These are phyloP conservation scores for Neofusicoccum ribis DNA, from an alignment of 2,329 filamentous ascomycete genomes.

Conservation along the genomic window DNA sequence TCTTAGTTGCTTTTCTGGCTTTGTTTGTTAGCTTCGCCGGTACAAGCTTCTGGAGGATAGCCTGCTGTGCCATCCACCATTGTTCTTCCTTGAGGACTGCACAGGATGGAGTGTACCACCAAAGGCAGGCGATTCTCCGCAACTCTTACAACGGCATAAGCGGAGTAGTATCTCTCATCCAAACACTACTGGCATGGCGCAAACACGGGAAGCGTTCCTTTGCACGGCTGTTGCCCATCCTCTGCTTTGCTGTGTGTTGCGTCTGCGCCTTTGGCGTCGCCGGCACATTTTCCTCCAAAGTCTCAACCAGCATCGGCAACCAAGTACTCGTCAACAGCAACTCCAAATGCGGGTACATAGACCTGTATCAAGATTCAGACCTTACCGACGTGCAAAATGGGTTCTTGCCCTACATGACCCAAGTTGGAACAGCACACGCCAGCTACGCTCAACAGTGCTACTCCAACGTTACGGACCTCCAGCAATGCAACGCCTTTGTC, in stretches of 20 bases:
- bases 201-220: neutral
- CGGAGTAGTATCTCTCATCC: constrained; percentile 12
- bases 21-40: constrained; percentile 25
- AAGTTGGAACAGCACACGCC: neutral
- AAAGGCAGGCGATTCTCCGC: constrained; percentile 35
- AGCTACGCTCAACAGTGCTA: constrained; percentile 14
- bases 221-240: constrained; percentile 25
- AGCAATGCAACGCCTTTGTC: constrained; percentile 17
- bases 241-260: constrained; percentile 26
- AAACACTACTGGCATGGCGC: constrained; percentile 20
- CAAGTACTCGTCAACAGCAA: constrained; percentile 32
- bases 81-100: constrained; percentile 20
- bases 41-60: constrained; percentile 32
- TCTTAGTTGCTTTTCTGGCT: constrained; percentile 29
- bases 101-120: constrained; percentile 34
- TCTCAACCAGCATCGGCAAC: constrained; percentile 32
- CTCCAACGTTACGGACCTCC: neutral
- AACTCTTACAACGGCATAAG: constrained; percentile 29
- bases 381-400: neutral
- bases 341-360: constrained; percentile 27
- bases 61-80: constrained; percentile 31
- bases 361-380: neutral
- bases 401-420: constrained; percentile 6
- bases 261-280: constrained; percentile 28
- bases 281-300: constrained; percentile 35